Evolutionary conservation across 208 protist genomes (phyloP), one percentile per base, ranked within the genome.

Genomic region (Leishmania lainsoni): DNA sequence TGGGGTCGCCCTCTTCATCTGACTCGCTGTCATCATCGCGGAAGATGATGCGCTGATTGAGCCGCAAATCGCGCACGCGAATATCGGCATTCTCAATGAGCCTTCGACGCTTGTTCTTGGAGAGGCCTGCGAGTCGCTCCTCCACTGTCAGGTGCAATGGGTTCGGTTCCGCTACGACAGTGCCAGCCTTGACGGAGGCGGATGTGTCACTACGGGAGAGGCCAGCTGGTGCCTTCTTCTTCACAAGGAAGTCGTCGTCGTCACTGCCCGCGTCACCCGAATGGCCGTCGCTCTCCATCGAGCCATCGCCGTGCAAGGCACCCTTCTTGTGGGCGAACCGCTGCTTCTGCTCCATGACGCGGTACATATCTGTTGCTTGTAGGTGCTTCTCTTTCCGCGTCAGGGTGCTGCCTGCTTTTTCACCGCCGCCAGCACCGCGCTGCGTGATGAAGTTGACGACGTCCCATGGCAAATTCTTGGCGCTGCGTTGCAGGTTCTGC

Each of bases 381-480:
- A 98, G 83, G 72, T 96, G 93, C 77, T 92, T 92, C 81, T 98
- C 93, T 52, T 95, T 95, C 20, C 91, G 87, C 12, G 94, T 95
- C n/a, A 90, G 58, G 73, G 68, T 54, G 49, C 45, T 68, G 32
- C 72, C 79, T 3, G 79, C 35, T 22, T 79, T 56, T 9, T 72
- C 75, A 5, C 4, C 8, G 10, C 84, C 72, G 20, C 84, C 86
- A 39, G 14, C 49, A 39, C 63, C 65, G 29, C 86, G 86, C 59
- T 82, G 54, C 0, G 91, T 79, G 29, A 96, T 90, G 87, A 93
- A 98, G 90, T 98, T 98, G 42, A 96, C 93, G 1, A 98, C 84
- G 71, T 95, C 90, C 91, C 92, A 98, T 45, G 95, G 91, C 52
- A 96, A 81, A 63, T 99, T 98, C 90, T 98, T 99, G 42, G 88